Conservation (phyloP, 1,139 yeast species). For the Kodamaea derodonti region DNA sequence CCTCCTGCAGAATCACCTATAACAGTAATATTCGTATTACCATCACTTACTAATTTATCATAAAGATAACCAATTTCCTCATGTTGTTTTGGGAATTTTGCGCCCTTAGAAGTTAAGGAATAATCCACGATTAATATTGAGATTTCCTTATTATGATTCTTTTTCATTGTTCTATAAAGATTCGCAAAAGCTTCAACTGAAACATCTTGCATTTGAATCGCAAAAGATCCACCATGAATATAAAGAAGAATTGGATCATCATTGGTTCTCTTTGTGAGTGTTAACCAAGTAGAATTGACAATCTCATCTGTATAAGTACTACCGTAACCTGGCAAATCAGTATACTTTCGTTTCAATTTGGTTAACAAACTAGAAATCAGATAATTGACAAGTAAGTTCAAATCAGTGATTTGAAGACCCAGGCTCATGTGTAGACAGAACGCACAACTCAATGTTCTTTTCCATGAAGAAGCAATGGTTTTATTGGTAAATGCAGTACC, state of each 20-base stretch:
- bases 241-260: slow-evolving; percentile 36
- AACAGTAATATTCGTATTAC: slow-evolving; percentile 28
- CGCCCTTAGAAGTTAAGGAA: slow-evolving; percentile 28
- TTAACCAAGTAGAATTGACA: slow-evolving; percentile 34
- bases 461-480: slow-evolving; percentile 3
- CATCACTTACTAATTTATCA: slow-evolving; percentile 22
- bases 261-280: slow-evolving; percentile 21
- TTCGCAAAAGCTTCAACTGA: slow-evolving; percentile 27
- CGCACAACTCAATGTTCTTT: slow-evolving; percentile 3
- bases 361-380: slow-evolving; percentile 2
- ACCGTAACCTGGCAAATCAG: slow-evolving; percentile 27
- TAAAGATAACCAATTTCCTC: slow-evolving; percentile 31
- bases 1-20: slow-evolving; percentile 46
- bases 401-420: slow-evolving; percentile 1
- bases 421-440: slow-evolving; percentile 2
- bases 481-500: slow-evolving; percentile 4
- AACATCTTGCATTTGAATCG: slow-evolving; percentile 28
- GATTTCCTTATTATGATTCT: slow-evolving; percentile 18
- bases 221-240: slow-evolving; percentile 42
- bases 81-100: slow-evolving; percentile 32
- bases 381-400: slow-evolving; percentile 2
- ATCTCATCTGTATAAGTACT: slow-evolving; percentile 19
- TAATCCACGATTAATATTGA: slow-evolving; percentile 39
- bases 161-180: slow-evolving; percentile 27
- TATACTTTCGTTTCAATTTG: slow-evolving; percentile 1